A percentile compares a stretch with the other conserved stretches of the same genome.
Conservation (phyloP, 495 filamentous ascomycete species). For the Amphirosellinia nigrospora region DNA sequence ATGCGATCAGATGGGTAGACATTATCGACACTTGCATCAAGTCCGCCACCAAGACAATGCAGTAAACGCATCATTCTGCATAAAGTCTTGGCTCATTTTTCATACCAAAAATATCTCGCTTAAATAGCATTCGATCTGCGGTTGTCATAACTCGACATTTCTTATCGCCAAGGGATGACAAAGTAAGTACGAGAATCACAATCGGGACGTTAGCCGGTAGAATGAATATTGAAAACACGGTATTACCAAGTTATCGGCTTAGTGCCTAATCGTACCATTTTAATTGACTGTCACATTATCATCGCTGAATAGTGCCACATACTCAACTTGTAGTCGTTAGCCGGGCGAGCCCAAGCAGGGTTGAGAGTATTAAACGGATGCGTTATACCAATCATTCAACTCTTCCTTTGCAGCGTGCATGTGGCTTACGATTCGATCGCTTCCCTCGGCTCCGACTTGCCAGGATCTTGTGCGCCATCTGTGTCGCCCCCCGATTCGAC, state of each 20-base stretch:
- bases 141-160: background rate
- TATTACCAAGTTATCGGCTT: background rate
- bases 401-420: background rate
- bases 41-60: constrained; percentile 62
- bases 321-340: background rate
- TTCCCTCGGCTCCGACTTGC: constrained; percentile 6
- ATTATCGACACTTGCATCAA: constrained; percentile 74
- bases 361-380: background rate
- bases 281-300: background rate
- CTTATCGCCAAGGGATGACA: background rate
- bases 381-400: background rate
- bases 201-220: background rate
- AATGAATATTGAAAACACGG: background rate
- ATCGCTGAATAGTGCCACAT: background rate
- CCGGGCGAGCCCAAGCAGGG: background rate
- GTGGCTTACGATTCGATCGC: background rate
- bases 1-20: constrained; percentile 76
- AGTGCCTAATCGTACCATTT: background rate
- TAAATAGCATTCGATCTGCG: background rate
- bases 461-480: background rate
- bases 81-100: background rate
- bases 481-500: background rate
- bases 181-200: background rate
- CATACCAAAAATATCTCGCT: background rate
- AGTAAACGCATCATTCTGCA: constrained; percentile 11